Evolutionary conservation across 139 green algal genomes (phyloP).

Genomic region (Penium margaritaceum): DNA sequence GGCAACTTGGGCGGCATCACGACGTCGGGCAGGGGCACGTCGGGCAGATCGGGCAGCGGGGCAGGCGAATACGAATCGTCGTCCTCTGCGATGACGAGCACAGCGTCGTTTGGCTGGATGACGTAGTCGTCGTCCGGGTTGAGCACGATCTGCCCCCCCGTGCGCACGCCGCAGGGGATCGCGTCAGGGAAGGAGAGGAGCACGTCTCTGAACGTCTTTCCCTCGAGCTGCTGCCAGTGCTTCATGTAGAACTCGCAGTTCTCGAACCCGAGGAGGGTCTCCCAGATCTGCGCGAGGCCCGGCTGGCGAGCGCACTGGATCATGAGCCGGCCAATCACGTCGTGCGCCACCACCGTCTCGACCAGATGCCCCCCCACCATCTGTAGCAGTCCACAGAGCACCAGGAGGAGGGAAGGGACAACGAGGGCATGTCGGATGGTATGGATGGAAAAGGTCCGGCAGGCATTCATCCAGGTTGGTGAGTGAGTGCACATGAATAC

Average conservation of each 20-base stretch:
- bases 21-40: slow-evolving; percentile 9
- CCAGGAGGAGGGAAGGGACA: no score
- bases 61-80: slow-evolving; percentile 52
- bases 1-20: slow-evolving; percentile 25
- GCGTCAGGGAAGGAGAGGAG: slow-evolving; percentile 51
- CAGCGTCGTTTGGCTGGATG: slow-evolving; percentile 41
- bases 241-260: slow-evolving; percentile 56
- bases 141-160: slow-evolving; percentile 26
- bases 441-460: no score
- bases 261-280: slow-evolving; percentile 51
- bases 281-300: slow-evolving; percentile 49
- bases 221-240: slow-evolving; percentile 50
- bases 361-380: slow-evolving; percentile 41
- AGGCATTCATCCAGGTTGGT: no score
- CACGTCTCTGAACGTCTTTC: slow-evolving; percentile 47
- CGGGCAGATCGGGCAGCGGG: slow-evolving; percentile 11
- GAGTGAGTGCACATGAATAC: no score
- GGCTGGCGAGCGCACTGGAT: slow-evolving; percentile 55
- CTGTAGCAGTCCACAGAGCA: background rate
- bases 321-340: slow-evolving; percentile 58
- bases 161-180: slow-evolving; percentile 41
- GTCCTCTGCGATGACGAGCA: slow-evolving; percentile 59
- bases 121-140: slow-evolving; percentile 51
- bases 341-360: slow-evolving; percentile 55
- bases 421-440: no score